Conservation (phyloP, 345 rosid genomes). For the Cardamine resedifolia region DNA sequence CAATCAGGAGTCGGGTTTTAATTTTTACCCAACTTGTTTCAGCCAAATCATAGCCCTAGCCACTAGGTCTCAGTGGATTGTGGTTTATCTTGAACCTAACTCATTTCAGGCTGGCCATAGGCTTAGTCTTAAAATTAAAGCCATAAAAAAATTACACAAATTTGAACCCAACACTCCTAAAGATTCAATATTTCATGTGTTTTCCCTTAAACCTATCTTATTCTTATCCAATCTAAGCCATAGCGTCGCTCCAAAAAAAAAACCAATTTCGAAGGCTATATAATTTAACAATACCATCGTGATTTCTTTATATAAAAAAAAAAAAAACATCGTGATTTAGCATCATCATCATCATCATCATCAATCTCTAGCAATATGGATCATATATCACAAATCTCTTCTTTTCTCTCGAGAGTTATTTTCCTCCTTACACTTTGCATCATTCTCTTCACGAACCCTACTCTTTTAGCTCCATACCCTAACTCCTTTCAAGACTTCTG, state of each 20-base stretch:
- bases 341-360: slow-evolving; percentile 13
- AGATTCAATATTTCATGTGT: not conserved
- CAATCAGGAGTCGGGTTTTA: not conserved
- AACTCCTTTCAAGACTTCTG: slow-evolving; percentile 68
- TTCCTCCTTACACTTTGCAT: slow-evolving; percentile 29
- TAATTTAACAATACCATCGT: not conserved
- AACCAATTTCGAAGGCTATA: slow-evolving; percentile 13
- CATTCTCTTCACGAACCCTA: slow-evolving; percentile 38
- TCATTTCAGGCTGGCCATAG: not conserved
- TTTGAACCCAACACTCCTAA: slow-evolving; percentile 18
- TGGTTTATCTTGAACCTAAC: slow-evolving; percentile 7
- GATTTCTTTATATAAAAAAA: too few relatives aligned
- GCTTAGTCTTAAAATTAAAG: not conserved
- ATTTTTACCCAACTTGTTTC: not conserved
- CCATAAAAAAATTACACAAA: not conserved
- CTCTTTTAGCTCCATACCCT: slow-evolving; percentile 41
- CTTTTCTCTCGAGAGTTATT: not conserved
- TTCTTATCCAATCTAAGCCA: slow-evolving; percentile 1
- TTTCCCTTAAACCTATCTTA: slow-evolving; percentile 10
- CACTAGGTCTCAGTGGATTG: not conserved
- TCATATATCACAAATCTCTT: slow-evolving; percentile 24
- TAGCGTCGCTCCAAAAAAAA: slow-evolving; percentile 9
- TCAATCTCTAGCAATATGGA: slow-evolving; percentile 18
- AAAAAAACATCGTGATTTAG: not conserved
- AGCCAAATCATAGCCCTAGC: slow-evolving; percentile 8